These are phyloP conservation scores for Paxillus involutus DNA, from an alignment of 768 basidiomycete genomes.

Conservation along the genomic window DNA sequence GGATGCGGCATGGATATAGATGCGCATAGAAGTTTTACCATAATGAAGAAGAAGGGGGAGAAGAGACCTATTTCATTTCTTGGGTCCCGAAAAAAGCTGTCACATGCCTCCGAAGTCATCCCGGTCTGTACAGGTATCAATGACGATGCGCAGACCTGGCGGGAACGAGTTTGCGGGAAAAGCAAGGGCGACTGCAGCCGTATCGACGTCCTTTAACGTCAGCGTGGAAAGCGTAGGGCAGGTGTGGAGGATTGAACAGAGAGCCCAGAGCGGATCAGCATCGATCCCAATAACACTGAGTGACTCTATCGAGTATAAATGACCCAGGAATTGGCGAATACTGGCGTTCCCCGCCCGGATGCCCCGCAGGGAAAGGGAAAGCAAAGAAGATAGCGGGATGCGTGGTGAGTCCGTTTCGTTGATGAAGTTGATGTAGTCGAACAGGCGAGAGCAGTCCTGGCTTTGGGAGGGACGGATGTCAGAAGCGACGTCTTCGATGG, in stretches of 20 bases:
- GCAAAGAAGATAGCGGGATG: constrained; percentile 4
- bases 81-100: not conserved
- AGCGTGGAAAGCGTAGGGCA: constrained; percentile 8
- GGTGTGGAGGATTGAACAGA: constrained; percentile 3
- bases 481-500: constrained; percentile 47
- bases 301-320: constrained; percentile 1
- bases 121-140: constrained; percentile 6
- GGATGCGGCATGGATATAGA: not conserved
- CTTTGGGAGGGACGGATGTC: constrained; percentile 33
- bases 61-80: not conserved
- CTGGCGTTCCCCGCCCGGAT: constrained; percentile 1
- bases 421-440: constrained; percentile 33
- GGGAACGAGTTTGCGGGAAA: constrained; percentile 7
- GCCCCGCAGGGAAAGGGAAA: constrained; percentile 10
- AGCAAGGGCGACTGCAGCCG: not conserved
- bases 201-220: constrained; percentile 11
- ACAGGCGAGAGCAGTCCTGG: constrained; percentile 37
- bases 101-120: not conserved
- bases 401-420: not conserved
- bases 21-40: not conserved
- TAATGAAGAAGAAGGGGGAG: not conserved
- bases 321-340: constrained; percentile 5
- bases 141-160: constrained; percentile 10
- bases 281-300: constrained; percentile 12
- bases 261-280: not conserved